These are phyloP conservation scores for Amphicarpaea edgeworthii DNA, from an alignment of 306 rosid genomes.

Conservation along the genomic window DNA sequence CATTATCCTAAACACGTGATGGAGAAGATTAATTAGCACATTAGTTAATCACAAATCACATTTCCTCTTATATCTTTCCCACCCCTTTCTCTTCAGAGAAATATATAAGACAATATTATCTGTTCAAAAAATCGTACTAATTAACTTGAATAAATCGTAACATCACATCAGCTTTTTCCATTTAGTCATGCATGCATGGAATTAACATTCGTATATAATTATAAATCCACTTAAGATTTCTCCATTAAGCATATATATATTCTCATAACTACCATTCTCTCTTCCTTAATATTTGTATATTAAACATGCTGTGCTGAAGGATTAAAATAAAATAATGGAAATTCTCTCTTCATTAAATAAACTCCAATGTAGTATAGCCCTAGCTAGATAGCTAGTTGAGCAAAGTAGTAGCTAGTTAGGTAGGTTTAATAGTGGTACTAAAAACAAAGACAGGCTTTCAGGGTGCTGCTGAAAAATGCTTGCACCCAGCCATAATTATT, in stretches of 20 bases:
- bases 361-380: conserved; percentile 46
- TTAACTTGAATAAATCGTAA: neutral
- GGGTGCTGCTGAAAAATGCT: conserved; percentile 36
- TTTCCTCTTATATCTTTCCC: too few species aligned
- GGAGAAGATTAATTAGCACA: neutral
- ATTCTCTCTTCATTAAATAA: conserved; percentile 43
- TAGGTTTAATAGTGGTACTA: conserved; percentile 35
- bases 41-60: neutral
- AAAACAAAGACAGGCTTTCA: conserved; percentile 49
- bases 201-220: neutral
- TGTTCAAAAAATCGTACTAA: neutral
- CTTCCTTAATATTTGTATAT: neutral
- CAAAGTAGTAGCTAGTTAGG: conserved; percentile 20
- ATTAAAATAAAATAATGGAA: conserved; percentile 52
- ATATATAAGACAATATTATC: neutral
- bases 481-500: conserved; percentile 46
- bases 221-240: neutral
- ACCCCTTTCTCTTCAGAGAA: neutral
- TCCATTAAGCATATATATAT: neutral
- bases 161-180: neutral
- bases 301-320: neutral
- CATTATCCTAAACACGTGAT: conserved; percentile 66
- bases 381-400: conserved; percentile 43
- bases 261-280: neutral
- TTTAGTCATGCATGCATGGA: conserved; percentile 31